phyloP scores from a whole-genome alignment of 1,284 basidiomycete genomes.

The Leccinum griseonigrum region DNA sequence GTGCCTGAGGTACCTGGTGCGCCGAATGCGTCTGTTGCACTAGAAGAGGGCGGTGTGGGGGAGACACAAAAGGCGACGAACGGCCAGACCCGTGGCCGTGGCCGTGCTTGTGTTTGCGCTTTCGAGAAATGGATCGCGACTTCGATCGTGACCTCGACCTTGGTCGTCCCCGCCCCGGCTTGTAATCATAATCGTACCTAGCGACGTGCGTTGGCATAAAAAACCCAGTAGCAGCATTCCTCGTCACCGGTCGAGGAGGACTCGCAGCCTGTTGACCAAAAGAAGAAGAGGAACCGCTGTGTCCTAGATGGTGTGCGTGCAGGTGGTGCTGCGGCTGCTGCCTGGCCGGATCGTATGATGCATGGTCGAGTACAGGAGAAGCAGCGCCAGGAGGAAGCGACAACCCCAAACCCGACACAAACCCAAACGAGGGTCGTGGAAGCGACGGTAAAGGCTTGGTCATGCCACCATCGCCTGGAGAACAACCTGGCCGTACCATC shows the following conservation, averaged over 20 bases:
- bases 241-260: not conserved
- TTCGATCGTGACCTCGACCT: slow-evolving; percentile 2
- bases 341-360: not conserved
- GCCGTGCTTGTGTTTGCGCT: not conserved
- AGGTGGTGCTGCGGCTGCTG: not conserved
- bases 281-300: not conserved
- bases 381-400: no score
- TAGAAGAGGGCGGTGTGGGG: not conserved
- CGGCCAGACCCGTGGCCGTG: not conserved
- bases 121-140: not conserved
- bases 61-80: slow-evolving; percentile 3
- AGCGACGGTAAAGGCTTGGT: not conserved
- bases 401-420: not conserved
- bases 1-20: not conserved
- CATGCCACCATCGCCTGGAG: not conserved
- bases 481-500: not conserved
- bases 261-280: not conserved
- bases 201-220: not conserved
- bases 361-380: not conserved
- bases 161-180: slow-evolving; percentile 3
- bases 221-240: not conserved
- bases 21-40: not conserved
- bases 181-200: not conserved
- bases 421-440: not conserved
- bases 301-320: not conserved